Conservation (phyloP, 306 rosid genomes). For the Trifolium pratense region DNA sequence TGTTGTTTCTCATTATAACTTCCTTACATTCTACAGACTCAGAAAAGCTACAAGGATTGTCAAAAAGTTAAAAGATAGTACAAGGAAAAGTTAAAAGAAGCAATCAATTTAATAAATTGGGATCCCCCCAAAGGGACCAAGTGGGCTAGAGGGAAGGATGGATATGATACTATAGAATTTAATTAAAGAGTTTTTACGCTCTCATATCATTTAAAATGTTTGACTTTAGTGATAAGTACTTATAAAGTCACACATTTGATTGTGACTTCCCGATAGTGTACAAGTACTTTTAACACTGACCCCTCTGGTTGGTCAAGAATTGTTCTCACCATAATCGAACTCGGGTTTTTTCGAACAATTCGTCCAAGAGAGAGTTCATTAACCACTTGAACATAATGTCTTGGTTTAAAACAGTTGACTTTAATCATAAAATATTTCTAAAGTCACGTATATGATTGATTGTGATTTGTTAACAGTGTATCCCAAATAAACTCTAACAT, state of each 20-base stretch:
- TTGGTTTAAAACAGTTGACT: not conserved
- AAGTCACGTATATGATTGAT: not conserved
- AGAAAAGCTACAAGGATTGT: constrained; percentile 55
- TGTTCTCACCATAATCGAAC: no score
- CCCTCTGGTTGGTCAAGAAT: no score
- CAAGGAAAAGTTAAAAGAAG: constrained; percentile 46
- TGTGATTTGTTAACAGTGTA: not conserved
- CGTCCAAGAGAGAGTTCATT: no score
- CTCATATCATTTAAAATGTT: not conserved
- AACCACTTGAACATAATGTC: no score
- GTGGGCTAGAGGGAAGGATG: constrained; percentile 39
- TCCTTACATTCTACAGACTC: constrained; percentile 40
- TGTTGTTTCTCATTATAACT: constrained; percentile 46
- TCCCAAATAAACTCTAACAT: not conserved
- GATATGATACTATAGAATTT: not conserved
- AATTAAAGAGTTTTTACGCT: not conserved
- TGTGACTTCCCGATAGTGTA: no score
- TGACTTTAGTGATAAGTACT: not conserved
- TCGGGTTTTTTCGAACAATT: no score
- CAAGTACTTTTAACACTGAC: no score
- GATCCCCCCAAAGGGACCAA: constrained; percentile 47
- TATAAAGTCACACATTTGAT: not conserved
- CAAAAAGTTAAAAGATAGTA: constrained; percentile 53
- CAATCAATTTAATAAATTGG: constrained; percentile 43
- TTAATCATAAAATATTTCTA: not conserved